Base-by-base conservation (phyloP, 108 stramenopile genomes). In the Mediolabrus comicus region DNA sequence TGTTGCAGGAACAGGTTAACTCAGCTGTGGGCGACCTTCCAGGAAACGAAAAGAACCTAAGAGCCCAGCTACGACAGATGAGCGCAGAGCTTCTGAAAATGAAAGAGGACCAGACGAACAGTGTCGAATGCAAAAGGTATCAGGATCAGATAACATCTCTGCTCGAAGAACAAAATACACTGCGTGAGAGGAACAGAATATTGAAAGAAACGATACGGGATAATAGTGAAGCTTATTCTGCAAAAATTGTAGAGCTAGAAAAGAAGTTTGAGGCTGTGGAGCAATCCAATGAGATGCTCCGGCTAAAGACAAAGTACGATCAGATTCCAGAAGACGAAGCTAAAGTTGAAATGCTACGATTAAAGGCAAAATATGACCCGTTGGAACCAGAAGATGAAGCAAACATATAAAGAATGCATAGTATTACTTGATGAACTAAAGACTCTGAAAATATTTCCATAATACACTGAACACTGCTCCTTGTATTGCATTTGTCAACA, bases 401-500 rank as follows among this genome's bases (percentile, higher is more conserved):
- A 49, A 22, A 22, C 19, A 9, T 9, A 49, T 49, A 49, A 49
- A 43, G 22, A 3, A 49, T 49, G 1, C 0, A 9, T 49, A 49
- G 22, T 22, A 49, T 2, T 1, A 49, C 19, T 22, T 49, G n/a
- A n/a, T n/a, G n/a, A n/a, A n/a, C n/a, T 49, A 49, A 22, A 49
- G 46, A 8, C 22, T 31, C 46, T 82, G 76, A 78, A 94, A 90
- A 73, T 92, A 95, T 64, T 85, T 89, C 89, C 91, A 95, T 4
- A 92, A 53, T 4, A 95, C 91, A 56, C 85, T 86, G 64, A 95
- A 95, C 7, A 86, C 75, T 51, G 88, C 85, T 8, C 94, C 91
- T 80, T 95, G 94, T 66, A 95, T 84, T 1, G 83, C 79, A 66
- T 95, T 95, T 9, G 90, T 89, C 33, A 91, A 67, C n/a, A 95